Evolutionary conservation across 805 yeast genomes (phyloP).

Genomic region (Yamadazyma philogaea): DNA sequence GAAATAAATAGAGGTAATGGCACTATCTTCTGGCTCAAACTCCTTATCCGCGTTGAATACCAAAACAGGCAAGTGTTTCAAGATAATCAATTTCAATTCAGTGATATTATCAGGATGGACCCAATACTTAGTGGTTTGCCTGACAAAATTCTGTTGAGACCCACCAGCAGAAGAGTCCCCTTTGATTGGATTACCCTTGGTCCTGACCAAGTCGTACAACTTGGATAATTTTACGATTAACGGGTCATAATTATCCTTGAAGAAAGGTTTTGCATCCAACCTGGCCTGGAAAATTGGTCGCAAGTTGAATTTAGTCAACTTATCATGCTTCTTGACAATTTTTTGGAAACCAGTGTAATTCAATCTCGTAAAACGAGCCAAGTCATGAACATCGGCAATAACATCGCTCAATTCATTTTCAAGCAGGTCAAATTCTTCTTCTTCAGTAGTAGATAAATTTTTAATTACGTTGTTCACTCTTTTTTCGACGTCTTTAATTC

Average conservation of each 20-base stretch:
- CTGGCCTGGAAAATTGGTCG: slow-evolving; percentile 93
- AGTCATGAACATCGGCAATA: slow-evolving; percentile 95
- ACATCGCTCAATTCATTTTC: slow-evolving; percentile 58
- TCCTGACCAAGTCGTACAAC: slow-evolving; percentile 87
- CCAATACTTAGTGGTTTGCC: slow-evolving; percentile 99
- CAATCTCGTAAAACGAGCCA: slow-evolving; percentile 88
- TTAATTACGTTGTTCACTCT: slow-evolving; percentile 66
- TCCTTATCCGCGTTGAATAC: slow-evolving; percentile 97
- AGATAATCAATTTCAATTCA: slow-evolving; percentile 84
- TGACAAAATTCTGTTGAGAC: slow-evolving; percentile 92
- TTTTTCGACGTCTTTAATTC: slow-evolving; percentile 78
- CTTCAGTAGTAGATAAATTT: slow-evolving; percentile 34
- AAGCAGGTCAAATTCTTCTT: slow-evolving; percentile 42
- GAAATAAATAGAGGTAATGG: slow-evolving; percentile 94
- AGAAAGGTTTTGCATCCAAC: slow-evolving; percentile 90
- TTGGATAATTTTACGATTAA: slow-evolving; percentile 86
- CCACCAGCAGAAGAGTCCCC: slow-evolving; percentile 99
- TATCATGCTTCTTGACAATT: slow-evolving; percentile 95
- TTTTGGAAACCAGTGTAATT: slow-evolving; percentile 97
- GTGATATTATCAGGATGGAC: slow-evolving; percentile 98
- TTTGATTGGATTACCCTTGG: slow-evolving; percentile 90
- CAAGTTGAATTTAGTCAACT: slow-evolving; percentile 65
- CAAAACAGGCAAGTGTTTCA: slow-evolving; percentile 93
- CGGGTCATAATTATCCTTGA: slow-evolving; percentile 89
- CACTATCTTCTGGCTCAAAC: slow-evolving; percentile 90